phyloP scores from a whole-genome alignment of 805 yeast species.

The Ogataea nakhonphanomensis region DNA sequence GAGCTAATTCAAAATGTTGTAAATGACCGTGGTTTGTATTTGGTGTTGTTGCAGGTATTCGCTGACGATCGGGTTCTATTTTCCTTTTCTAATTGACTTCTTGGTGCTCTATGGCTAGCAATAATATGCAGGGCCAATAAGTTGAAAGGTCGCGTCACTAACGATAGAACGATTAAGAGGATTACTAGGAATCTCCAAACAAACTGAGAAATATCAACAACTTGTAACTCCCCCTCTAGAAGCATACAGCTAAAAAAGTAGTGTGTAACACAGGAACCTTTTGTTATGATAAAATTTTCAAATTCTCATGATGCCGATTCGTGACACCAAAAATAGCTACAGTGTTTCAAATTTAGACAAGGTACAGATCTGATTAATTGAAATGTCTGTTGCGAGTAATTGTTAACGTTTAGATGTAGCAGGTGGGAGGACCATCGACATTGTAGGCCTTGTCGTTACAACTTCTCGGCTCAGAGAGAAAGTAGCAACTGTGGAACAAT shows the following conservation, averaged over 20 bases:
- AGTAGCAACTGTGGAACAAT: no score
- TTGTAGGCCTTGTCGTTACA: no score
- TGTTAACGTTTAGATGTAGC: no score
- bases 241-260: constrained; percentile 1
- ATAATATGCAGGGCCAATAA: background rate
- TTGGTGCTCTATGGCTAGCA: background rate
- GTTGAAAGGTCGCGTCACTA: background rate
- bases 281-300: constrained; percentile 5
- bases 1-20: background rate
- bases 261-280: constrained; percentile 1
- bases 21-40: background rate
- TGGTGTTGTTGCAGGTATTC: background rate
- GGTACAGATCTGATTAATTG: no score
- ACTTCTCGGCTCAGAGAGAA: no score
- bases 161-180: constrained; percentile 1
- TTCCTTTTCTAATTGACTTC: background rate
- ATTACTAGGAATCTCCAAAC: constrained; percentile 6
- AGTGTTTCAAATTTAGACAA: background rate
- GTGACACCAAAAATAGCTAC: constrained; percentile 3
- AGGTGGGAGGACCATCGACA: background rate
- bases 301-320: background rate
- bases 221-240: constrained; percentile 2
- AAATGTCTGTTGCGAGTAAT: no score
- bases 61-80: no score
- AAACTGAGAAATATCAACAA: background rate